Conservation (phyloP, 345 rosid genomes). For the Corymbia maculata region DNA sequence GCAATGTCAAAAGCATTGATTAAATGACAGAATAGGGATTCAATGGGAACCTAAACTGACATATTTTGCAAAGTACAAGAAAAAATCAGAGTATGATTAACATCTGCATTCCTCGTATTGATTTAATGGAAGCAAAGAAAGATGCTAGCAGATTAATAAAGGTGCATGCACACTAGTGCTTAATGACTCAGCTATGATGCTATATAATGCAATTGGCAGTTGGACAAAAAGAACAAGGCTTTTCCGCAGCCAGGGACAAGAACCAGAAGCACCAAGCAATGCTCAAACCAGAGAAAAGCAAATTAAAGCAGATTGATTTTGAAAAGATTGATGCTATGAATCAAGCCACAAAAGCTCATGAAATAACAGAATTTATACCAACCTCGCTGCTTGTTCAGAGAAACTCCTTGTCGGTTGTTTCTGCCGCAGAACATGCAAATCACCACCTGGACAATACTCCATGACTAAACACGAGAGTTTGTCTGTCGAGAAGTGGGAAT, state of each 20-base stretch:
- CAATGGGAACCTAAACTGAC: background rate
- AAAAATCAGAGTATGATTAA: background rate
- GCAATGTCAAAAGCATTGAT: background rate
- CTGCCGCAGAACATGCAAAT: conserved; percentile 69
- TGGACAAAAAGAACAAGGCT: background rate
- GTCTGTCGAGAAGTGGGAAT: conserved; percentile 53
- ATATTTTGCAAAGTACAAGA: background rate
- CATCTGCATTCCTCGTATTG: background rate
- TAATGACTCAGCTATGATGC: background rate
- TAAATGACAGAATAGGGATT: background rate
- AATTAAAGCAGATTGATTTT: background rate
- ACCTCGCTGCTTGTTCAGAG: conserved; percentile 74
- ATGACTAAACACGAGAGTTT: conserved; percentile 63
- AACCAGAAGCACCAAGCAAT: background rate
- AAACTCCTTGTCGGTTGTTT: conserved; percentile 53
- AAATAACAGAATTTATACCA: background rate
- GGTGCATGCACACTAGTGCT: background rate
- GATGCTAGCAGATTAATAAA: background rate
- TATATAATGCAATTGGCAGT: background rate
- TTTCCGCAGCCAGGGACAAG: background rate
- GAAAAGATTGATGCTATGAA: background rate
- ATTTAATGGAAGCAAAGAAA: background rate
- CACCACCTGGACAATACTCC: conserved; percentile 86
- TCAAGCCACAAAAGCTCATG: background rate
- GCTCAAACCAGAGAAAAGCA: background rate